phyloP scores from a whole-genome alignment of 192 early-diverging fungal species.

The Gamsiella multidivaricata region DNA sequence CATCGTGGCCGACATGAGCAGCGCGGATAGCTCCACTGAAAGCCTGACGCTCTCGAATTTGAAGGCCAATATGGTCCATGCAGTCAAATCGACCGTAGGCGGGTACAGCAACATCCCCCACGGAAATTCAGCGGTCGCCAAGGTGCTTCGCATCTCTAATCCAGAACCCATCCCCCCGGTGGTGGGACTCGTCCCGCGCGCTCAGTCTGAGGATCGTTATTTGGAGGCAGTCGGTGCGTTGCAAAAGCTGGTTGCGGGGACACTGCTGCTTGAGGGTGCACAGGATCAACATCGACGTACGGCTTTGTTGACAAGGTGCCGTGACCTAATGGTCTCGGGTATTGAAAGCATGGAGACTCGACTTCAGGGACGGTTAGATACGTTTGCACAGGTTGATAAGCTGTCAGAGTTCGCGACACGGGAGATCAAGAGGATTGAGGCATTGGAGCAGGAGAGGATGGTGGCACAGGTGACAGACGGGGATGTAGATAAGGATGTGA shows the following conservation, averaged over 20 bases:
- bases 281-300: slow-evolving; percentile 28
- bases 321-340: slow-evolving; percentile 32
- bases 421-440: slow-evolving; percentile 46
- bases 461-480: slow-evolving; percentile 35
- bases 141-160: slow-evolving; percentile 48
- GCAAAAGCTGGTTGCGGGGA: slow-evolving; percentile 36
- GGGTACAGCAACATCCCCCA: slow-evolving; percentile 40
- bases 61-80: slow-evolving; percentile 37
- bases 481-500: slow-evolving; percentile 43
- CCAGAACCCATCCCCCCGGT: slow-evolving; percentile 43
- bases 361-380: slow-evolving; percentile 29
- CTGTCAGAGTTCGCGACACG: slow-evolving; percentile 33
- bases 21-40: slow-evolving; percentile 9
- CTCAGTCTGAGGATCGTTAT: slow-evolving; percentile 13
- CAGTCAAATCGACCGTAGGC: slow-evolving; percentile 23
- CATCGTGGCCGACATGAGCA: slow-evolving; percentile 39
- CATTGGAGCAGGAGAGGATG: slow-evolving; percentile 30
- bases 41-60: slow-evolving; percentile 28
- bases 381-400: slow-evolving; percentile 32
- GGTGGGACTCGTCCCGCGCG: slow-evolving; percentile 10
- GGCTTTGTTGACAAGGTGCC: slow-evolving; percentile 37
- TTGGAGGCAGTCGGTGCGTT: slow-evolving; percentile 29
- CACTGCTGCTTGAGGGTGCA: slow-evolving; percentile 10
- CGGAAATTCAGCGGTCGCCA: slow-evolving; percentile 8
- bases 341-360: slow-evolving; percentile 45